phyloP scores from a whole-genome alignment of 768 basidiomycete species.

The Candolleomyces eurysporus region DNA sequence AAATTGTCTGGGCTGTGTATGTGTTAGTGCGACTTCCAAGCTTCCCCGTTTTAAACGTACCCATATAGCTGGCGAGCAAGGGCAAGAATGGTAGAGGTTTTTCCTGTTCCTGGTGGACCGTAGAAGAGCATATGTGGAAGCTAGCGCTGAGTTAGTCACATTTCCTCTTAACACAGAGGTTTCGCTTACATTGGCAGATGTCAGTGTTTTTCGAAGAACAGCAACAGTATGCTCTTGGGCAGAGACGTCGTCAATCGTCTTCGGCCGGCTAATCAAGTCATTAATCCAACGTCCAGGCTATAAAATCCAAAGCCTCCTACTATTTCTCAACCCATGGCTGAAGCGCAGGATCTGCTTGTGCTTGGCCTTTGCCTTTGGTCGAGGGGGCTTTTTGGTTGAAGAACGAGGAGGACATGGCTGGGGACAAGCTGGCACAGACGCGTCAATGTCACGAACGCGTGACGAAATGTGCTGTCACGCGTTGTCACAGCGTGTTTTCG shows the following conservation, averaged over 20 bases:
- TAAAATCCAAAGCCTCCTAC: constrained; percentile 41
- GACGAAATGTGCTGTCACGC: constrained; percentile 28
- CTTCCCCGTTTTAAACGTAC: constrained; percentile 37
- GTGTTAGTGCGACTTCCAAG: neutral
- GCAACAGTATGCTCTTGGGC: constrained; percentile 96
- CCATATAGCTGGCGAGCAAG: constrained; percentile 93
- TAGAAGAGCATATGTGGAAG: constrained; percentile 99
- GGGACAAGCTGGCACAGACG: constrained; percentile 5
- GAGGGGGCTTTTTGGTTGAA: constrained; percentile 50
- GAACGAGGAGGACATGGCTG: constrained; percentile 55
- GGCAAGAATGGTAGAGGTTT: constrained; percentile 97
- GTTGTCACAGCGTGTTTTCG: constrained; percentile 37
- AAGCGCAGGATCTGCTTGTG: constrained; percentile 52
- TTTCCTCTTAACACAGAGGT: neutral
- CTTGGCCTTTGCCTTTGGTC: constrained; percentile 36
- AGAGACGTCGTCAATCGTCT: constrained; percentile 96
- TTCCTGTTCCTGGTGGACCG: constrained; percentile 97
- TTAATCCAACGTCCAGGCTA: neutral
- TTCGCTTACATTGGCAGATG: constrained; percentile 78
- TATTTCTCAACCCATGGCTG: constrained; percentile 99
- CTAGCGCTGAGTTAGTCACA: constrained; percentile 37
- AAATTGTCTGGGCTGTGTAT: constrained; percentile 85
- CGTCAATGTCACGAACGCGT: constrained; percentile 45
- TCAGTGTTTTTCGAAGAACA: constrained; percentile 86
- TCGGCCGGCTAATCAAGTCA: constrained; percentile 68